Conservation (phyloP, 129 eudicot genomes). For the Deinandra increscens region DNA sequence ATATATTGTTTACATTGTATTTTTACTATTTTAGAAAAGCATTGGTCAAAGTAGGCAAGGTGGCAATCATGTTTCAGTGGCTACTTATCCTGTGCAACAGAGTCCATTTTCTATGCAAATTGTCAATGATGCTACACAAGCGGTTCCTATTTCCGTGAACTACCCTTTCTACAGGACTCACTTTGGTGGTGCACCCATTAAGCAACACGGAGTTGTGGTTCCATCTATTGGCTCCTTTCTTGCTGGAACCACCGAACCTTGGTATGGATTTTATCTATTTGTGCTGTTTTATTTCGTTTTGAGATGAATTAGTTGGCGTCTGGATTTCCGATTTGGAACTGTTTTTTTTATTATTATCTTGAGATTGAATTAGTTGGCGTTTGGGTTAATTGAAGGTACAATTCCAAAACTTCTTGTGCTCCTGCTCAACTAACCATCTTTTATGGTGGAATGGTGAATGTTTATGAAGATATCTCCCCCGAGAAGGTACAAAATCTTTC, state of each 20-base stretch:
- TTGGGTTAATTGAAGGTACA: conserved; percentile 31
- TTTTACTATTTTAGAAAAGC: conserved; percentile 35
- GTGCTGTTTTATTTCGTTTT: background rate
- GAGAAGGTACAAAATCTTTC: conserved; percentile 49
- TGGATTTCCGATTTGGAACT: background rate
- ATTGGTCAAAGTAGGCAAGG: conserved; percentile 41
- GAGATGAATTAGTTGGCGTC: background rate
- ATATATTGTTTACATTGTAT: conserved; percentile 14
- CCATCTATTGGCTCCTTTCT: conserved; percentile 46
- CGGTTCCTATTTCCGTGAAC: conserved; percentile 39
- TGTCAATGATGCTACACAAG: conserved; percentile 40
- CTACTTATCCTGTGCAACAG: conserved; percentile 49
- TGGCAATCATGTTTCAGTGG: conserved; percentile 41
- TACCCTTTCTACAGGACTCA: conserved; percentile 48
- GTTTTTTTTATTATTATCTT: background rate
- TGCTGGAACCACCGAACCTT: conserved; percentile 64
- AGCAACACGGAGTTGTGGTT: conserved; percentile 52
- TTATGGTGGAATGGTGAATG: conserved; percentile 60
- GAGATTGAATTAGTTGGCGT: background rate
- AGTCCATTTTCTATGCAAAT: conserved; percentile 34
- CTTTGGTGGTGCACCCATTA: conserved; percentile 44
- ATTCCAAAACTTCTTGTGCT: conserved; percentile 40
- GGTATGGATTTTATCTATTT: conserved; percentile 32
- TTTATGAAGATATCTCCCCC: conserved; percentile 52
- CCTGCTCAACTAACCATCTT: conserved; percentile 75